Evolutionary conservation across 1,284 basidiomycete species (phyloP).

Genomic region (Agaricales sp.): DNA sequence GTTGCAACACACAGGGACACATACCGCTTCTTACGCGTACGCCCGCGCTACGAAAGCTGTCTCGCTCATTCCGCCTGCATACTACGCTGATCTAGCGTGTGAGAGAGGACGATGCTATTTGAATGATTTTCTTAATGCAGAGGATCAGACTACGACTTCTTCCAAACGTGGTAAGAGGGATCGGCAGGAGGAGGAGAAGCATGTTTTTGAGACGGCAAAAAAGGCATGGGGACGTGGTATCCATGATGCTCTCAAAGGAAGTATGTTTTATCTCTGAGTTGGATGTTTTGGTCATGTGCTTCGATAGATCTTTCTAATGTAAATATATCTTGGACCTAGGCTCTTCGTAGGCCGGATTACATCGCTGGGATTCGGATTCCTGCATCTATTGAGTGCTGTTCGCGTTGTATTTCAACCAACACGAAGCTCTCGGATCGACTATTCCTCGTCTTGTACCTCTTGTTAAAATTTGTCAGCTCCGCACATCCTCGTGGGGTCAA

Average conservation of each 20-base stretch:
- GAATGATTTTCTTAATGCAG: constrained; percentile 48
- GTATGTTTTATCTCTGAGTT: constrained; percentile 69
- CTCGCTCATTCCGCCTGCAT: constrained; percentile 64
- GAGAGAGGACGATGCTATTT: constrained; percentile 64
- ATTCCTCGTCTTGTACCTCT: no score
- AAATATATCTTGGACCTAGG: not conserved
- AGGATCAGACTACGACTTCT: constrained; percentile 28
- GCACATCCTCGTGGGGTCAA: no score
- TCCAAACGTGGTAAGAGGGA: constrained; percentile 15
- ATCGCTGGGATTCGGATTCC: no score
- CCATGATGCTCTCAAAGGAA: constrained; percentile 42
- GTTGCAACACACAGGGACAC: constrained; percentile 24
- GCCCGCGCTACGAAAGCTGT: constrained; percentile 71
- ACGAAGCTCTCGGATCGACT: no score
- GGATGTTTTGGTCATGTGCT: constrained; percentile 2
- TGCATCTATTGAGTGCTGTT: no score
- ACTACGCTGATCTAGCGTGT: constrained; percentile 70
- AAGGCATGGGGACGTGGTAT: constrained; percentile 54
- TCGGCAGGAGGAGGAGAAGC: constrained; percentile 32
- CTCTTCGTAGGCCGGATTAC: no score
- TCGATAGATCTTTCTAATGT: not conserved
- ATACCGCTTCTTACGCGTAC: constrained; percentile 57
- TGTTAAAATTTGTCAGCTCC: no score
- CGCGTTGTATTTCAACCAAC: no score
- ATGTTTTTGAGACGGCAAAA: constrained; percentile 41